phyloP scores from a whole-genome alignment of 2,329 filamentous ascomycete genomes.

The Calycina marina region DNA sequence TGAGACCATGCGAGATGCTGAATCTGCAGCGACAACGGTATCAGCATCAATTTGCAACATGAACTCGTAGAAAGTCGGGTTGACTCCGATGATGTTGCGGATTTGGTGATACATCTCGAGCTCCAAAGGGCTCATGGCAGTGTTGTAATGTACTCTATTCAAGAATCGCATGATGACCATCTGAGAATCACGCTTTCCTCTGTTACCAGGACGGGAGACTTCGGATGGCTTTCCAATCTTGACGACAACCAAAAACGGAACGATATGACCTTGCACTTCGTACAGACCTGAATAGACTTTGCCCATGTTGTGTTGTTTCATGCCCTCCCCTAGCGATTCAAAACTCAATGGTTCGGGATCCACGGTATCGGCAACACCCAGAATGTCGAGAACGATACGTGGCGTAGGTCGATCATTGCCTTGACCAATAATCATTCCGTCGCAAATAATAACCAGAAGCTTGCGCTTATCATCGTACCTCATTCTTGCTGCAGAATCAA shows the following conservation, averaged over 20 bases:
- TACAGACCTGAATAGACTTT: slow-evolving; percentile 97
- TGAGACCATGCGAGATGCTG: slow-evolving; percentile 82
- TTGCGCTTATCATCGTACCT: slow-evolving; percentile 98
- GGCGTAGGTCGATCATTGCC: slow-evolving; percentile 94
- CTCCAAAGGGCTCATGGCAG: slow-evolving; percentile 90
- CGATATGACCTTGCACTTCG: slow-evolving; percentile 94
- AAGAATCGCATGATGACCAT: slow-evolving; percentile 98
- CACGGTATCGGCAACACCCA: slow-evolving; percentile 84
- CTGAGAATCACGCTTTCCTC: slow-evolving; percentile 98
- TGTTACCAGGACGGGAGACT: slow-evolving; percentile 68
- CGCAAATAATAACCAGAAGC: slow-evolving; percentile 79
- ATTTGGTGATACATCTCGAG: slow-evolving; percentile 98
- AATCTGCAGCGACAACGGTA: slow-evolving; percentile 81
- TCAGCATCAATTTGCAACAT: slow-evolving; percentile 95
- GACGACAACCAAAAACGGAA: slow-evolving; percentile 91
- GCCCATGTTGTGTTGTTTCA: slow-evolving; percentile 98
- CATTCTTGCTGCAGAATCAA: slow-evolving; percentile 92
- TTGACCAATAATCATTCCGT: slow-evolving; percentile 99
- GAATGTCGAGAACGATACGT: slow-evolving; percentile 89
- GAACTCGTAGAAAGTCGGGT: slow-evolving; percentile 96
- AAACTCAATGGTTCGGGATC: slow-evolving; percentile 95
- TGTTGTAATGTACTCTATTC: slow-evolving; percentile 96
- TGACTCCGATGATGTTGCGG: slow-evolving; percentile 95
- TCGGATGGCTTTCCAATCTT: slow-evolving; percentile 85
- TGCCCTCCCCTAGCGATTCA: slow-evolving; percentile 85